Base-by-base conservation (phyloP, 148 eudicot species). In the Amaranthus hypochondriacus region DNA sequence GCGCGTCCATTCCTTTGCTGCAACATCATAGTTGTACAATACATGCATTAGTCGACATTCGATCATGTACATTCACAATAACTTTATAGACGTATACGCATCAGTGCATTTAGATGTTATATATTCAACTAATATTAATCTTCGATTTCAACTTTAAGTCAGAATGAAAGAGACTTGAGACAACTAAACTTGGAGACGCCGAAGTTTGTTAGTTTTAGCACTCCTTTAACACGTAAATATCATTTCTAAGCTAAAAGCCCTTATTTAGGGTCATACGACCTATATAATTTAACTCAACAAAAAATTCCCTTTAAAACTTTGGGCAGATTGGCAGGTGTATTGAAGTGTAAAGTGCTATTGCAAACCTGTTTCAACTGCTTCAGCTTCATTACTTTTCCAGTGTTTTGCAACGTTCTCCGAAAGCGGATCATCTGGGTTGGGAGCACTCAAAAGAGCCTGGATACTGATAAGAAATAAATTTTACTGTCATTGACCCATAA, bases 1-100 rank as follows among this genome's bases (percentile, higher is more conserved):
- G 69, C 89, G 96, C 56, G 99, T 90, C 97, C 97, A 92, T 73
- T 92, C 99, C 81, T 89, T 95, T 8, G 99, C 99, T 95, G 93
- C 92, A 83, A 63, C 47, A 56, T 50, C 21, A 73, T 55, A 70
- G 59, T 63, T 0, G 79, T 57, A 53, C 58, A 66, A 7, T 12
- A n/a, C 43, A 39, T 61, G 70, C 6, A 49, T 55, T 21, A 48
- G 14, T 42, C 55, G 46, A 15, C 39, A 4, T 28, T 28, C 52
- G 48, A 47, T 50, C 13, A 28, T 8, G 56, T 10, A 50, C 44
- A 67, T 18, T 8, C 49, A 65, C 9, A 65, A 39, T 42, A 9
- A 62, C 2, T 62, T 28, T 43, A 42, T 3, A 28, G 39, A 28
- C 39, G 2, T 28, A 28, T 28, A 28, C 0, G 2, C 1, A 28